Evolutionary conservation across 371 early-diverging fungal genomes (phyloP).

Genomic region (Rhizopus stolonifer): DNA sequence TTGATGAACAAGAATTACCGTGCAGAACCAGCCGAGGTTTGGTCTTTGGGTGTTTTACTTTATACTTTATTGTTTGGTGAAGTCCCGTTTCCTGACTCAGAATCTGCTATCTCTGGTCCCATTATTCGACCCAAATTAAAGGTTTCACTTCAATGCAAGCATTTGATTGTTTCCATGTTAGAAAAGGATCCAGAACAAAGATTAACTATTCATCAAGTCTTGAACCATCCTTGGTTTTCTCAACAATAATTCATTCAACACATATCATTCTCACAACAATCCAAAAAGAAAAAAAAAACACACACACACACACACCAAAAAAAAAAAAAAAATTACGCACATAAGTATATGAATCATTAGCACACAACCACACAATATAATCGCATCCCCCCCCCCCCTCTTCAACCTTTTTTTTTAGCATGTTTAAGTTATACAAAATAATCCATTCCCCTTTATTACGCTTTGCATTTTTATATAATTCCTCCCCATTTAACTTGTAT

Average conservation of each 20-base stretch:
- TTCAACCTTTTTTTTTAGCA: neutral
- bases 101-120: constrained; percentile 52
- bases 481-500: neutral
- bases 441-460: neutral
- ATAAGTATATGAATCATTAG: neutral
- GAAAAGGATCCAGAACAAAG: constrained; percentile 57
- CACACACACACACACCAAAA: neutral
- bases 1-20: constrained; percentile 66
- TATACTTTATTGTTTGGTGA: constrained; percentile 77
- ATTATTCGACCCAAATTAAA: constrained; percentile 43
- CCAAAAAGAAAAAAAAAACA: constrained; percentile 3
- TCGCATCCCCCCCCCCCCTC: neutral
- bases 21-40: constrained; percentile 81
- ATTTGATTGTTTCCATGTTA: constrained; percentile 68
- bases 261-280: neutral
- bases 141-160: constrained; percentile 55
- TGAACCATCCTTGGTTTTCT: constrained; percentile 68
- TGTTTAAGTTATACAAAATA: constrained; percentile 2
- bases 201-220: constrained; percentile 63
- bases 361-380: too few species aligned
- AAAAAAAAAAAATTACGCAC: neutral
- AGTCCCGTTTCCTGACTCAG: constrained; percentile 66
- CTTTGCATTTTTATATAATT: neutral
- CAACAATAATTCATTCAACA: too few species aligned
- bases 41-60: constrained; percentile 77